Percentiles rank a stretch among this genome's conserved stretches.
Conservation (phyloP, 352 stramenopile genomes). For the Achlya hypogyna region DNA sequence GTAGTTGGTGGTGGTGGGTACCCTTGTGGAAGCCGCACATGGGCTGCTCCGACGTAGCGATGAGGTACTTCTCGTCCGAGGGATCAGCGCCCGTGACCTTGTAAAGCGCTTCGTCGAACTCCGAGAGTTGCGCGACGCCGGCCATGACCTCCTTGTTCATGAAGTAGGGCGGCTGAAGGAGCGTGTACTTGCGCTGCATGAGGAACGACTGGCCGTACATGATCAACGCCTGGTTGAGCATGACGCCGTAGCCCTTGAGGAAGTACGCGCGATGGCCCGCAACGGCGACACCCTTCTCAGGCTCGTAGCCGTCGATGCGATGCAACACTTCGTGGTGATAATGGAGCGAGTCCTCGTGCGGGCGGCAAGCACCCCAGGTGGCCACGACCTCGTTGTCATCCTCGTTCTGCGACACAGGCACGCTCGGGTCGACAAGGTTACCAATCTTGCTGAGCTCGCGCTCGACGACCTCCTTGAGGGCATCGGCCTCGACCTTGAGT, state of each 20-base stretch:
- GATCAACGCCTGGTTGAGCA: conserved; percentile 99
- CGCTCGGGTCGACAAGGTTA: conserved; percentile 94
- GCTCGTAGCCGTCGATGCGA: conserved; percentile 99
- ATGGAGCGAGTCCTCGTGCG: conserved; percentile 76
- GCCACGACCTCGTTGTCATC: conserved; percentile 93
- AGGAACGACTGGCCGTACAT: conserved; percentile 98
- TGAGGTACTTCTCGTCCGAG: conserved; percentile 96
- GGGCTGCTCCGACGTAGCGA: conserved; percentile 99
- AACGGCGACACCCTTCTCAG: conserved; percentile 90
- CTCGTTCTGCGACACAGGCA: conserved; percentile 95
- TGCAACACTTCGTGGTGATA: conserved; percentile 96
- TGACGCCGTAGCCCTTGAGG: conserved; percentile 95
- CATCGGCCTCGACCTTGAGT: conserved; percentile 73
- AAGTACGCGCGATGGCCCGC: conserved; percentile 99
- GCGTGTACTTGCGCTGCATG: conserved; percentile 91
- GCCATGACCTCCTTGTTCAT: conserved; percentile 99
- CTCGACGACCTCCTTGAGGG: conserved; percentile 65
- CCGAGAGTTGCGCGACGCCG: conserved; percentile 96
- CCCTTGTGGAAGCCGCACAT: conserved; percentile 98
- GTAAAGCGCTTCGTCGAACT: conserved; percentile 99
- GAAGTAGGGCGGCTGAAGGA: conserved; percentile 99
- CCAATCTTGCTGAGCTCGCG: conserved; percentile 87
- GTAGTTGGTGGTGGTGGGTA: conserved; percentile 19
- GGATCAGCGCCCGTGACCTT: conserved; percentile 93
- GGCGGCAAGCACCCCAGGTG: conserved; percentile 58